phyloP scores from a whole-genome alignment of 2,329 filamentous ascomycete genomes.

The Stagonosporopsis rhizophila region DNA sequence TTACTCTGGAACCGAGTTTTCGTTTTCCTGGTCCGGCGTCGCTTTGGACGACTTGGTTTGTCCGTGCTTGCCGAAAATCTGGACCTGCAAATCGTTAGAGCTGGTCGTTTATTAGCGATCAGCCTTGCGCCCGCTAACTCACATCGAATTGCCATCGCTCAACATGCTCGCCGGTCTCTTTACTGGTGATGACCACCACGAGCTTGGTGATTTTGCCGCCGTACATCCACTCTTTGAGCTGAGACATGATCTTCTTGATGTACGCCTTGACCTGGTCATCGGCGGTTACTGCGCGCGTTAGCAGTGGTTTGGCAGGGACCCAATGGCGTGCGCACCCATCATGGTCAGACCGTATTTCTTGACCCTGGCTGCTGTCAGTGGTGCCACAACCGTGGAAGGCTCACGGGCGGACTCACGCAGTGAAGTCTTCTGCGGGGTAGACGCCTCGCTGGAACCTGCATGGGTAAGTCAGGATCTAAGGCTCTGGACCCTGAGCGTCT shows the following conservation, averaged over 20 bases:
- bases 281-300: slow-evolving; percentile 70
- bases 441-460: slow-evolving; percentile 80
- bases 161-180: slow-evolving; percentile 94
- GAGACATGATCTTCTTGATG: slow-evolving; percentile 99
- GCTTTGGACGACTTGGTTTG: slow-evolving; percentile 60
- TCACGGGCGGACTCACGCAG: slow-evolving; percentile 67
- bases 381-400: neutral
- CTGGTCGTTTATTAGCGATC: slow-evolving; percentile 40
- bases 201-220: slow-evolving; percentile 97
- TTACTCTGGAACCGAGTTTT: slow-evolving; percentile 69
- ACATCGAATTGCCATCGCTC: slow-evolving; percentile 99
- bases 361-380: slow-evolving; percentile 61
- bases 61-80: slow-evolving; percentile 62
- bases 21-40: slow-evolving; percentile 75
- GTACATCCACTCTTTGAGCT: slow-evolving; percentile 97
- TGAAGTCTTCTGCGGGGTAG: slow-evolving; percentile 95
- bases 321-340: slow-evolving; percentile 67
- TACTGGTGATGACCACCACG: slow-evolving; percentile 94
- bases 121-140: slow-evolving; percentile 23
- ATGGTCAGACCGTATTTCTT: slow-evolving; percentile 99
- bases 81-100: slow-evolving; percentile 54
- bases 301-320: slow-evolving; percentile 9
- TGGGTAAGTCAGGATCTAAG: slow-evolving; percentile 25
- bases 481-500: slow-evolving; percentile 36
- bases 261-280: slow-evolving; percentile 99